Evolutionary conservation across 768 basidiomycete genomes (phyloP).

Genomic region (Leccinum rimulosum): DNA sequence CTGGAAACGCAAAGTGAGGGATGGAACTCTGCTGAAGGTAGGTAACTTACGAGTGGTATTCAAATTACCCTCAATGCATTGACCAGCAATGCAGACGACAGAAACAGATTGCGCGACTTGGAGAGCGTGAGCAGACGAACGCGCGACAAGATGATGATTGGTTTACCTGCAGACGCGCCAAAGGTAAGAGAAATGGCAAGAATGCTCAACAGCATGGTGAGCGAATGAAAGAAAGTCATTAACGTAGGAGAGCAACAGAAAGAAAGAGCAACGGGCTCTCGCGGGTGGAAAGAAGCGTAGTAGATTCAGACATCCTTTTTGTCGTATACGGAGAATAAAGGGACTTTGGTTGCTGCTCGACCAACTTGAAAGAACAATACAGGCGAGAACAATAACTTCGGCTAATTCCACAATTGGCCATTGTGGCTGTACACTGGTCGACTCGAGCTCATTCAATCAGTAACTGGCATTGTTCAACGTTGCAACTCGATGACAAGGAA

Average conservation of each 20-base stretch:
- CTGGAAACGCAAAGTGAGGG: constrained; percentile 37
- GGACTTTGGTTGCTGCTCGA: constrained; percentile 18
- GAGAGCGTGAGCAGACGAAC: constrained; percentile 1
- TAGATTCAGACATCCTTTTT: constrained; percentile 25
- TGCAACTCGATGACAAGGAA: background rate
- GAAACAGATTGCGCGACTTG: constrained; percentile 57
- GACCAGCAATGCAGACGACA: constrained; percentile 83
- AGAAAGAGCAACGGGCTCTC: constrained; percentile 25
- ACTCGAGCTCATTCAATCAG: background rate
- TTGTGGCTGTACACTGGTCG: constrained; percentile 15
- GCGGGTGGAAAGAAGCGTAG: constrained; percentile 4
- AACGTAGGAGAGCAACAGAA: constrained; percentile 15
- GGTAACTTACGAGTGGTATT: constrained; percentile 62
- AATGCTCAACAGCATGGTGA: constrained; percentile 41
- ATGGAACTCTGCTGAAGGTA: constrained; percentile 1
- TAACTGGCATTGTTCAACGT: background rate
- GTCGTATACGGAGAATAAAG: constrained; percentile 29
- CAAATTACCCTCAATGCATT: constrained; percentile 79
- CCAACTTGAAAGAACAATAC: constrained; percentile 21
- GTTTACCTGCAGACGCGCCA: constrained; percentile 40
- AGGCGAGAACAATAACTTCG: constrained; percentile 25
- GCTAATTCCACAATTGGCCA: constrained; percentile 6
- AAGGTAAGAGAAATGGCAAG: constrained; percentile 36
- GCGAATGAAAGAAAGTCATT: constrained; percentile 23
- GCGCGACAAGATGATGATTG: background rate